Conservation (phyloP, 2,329 filamentous ascomycete species). For the Cercospora sp. region DNA sequence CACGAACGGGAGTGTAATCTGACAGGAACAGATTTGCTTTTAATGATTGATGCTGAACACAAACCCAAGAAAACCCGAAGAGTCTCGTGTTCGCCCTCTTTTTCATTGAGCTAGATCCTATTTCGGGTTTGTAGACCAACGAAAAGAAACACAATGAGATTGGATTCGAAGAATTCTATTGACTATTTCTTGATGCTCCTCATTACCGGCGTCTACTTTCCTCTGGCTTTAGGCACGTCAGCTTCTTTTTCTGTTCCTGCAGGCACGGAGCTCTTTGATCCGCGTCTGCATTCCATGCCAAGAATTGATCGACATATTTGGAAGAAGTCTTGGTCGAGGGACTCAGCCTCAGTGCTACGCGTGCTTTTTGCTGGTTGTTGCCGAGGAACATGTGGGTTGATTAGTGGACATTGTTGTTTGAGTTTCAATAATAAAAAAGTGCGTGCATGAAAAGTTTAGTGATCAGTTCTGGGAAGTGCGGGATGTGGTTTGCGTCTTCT, state of each 20-base stretch:
- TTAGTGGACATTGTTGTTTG: not conserved
- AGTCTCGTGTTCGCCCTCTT: not conserved
- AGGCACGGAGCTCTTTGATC: not conserved
- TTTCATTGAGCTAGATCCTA: not conserved
- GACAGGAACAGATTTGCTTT: not conserved
- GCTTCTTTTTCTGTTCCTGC: not conserved
- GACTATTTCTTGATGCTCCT: not conserved
- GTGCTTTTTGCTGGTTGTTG: not conserved
- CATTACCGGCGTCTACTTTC: not conserved
- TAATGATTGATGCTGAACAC: not conserved
- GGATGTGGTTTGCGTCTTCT: too few species aligned
- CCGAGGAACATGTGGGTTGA: not conserved
- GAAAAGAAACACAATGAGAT: not conserved
- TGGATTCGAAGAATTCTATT: not conserved
- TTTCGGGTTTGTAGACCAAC: not conserved
- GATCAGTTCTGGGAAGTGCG: not conserved
- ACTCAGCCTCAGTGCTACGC: not conserved
- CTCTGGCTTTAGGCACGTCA: not conserved
- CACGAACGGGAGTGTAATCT: not conserved
- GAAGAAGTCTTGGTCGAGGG: not conserved
- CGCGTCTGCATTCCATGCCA: not conserved
- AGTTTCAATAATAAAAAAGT: too few species aligned
- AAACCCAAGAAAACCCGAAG: not conserved
- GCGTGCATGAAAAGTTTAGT: not conserved
- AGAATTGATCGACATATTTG: not conserved